phyloP scores from a whole-genome alignment of 805 yeast genomes.

The Zygoascus bituminiphila region DNA sequence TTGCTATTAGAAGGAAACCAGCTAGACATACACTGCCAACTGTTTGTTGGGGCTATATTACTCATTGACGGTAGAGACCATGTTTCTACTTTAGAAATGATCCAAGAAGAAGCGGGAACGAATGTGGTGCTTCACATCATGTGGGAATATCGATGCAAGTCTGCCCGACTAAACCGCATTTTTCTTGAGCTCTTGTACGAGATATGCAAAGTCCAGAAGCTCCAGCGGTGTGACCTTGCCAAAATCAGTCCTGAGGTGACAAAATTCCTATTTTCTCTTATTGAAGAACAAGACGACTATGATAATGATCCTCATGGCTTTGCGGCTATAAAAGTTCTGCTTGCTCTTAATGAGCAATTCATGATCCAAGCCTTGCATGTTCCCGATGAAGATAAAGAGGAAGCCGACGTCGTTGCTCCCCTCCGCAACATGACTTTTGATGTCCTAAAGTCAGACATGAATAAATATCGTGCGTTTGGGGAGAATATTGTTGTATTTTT shows the following conservation, averaged over 20 bases:
- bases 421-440: slow-evolving; percentile 38
- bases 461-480: slow-evolving; percentile 45
- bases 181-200: slow-evolving; percentile 49
- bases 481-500: slow-evolving; percentile 66
- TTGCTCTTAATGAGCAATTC: slow-evolving; percentile 81
- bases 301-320: slow-evolving; percentile 47
- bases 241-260: slow-evolving; percentile 39
- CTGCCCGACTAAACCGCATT: slow-evolving; percentile 34
- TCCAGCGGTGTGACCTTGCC: slow-evolving; percentile 36
- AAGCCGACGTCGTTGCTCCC: slow-evolving; percentile 22
- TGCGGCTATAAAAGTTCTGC: slow-evolving; percentile 59
- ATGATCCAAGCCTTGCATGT: slow-evolving; percentile 44
- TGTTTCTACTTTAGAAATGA: slow-evolving; percentile 34
- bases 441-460: slow-evolving; percentile 39
- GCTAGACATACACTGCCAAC: slow-evolving; percentile 24
- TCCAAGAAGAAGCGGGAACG: slow-evolving; percentile 48
- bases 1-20: slow-evolving; percentile 22
- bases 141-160: slow-evolving; percentile 31
- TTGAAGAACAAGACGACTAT: slow-evolving; percentile 31
- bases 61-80: slow-evolving; percentile 39
- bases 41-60: slow-evolving; percentile 37
- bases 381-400: slow-evolving; percentile 6
- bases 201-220: slow-evolving; percentile 42
- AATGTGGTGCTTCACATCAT: slow-evolving; percentile 37
- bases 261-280: slow-evolving; percentile 38